A percentile compares a stretch with the other conserved stretches of the same genome.
Evolutionary conservation across 2,329 filamentous ascomycete species (phyloP).

Genomic region (Colletotrichum cereale): DNA sequence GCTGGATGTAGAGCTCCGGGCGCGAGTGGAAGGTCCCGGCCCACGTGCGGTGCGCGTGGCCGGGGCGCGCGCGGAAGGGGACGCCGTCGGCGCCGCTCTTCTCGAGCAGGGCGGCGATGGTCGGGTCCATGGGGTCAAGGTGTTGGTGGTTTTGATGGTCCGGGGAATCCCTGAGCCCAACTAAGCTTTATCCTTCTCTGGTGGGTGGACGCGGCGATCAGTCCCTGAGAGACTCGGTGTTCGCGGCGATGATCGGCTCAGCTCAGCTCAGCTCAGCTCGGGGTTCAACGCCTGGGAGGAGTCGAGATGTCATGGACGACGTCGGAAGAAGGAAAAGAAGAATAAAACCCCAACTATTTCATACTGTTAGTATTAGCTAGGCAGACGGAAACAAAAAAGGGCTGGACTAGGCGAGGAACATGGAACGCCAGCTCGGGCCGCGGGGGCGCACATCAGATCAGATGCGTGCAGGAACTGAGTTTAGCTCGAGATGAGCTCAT

Average conservation of each 20-base stretch:
- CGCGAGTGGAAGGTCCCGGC: conserved; percentile 90
- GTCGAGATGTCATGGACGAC: not conserved
- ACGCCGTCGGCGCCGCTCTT: conserved; percentile 55
- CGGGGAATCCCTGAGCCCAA: too few relatives aligned
- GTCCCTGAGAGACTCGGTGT: not conserved
- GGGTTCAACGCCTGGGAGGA: too few relatives aligned
- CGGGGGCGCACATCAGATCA: too few relatives aligned
- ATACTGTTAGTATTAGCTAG: too few relatives aligned
- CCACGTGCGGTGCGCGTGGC: conserved; percentile 91
- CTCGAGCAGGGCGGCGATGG: conserved; percentile 50
- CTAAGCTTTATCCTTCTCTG: not conserved
- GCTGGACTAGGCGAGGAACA: not conserved
- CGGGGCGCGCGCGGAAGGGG: conserved; percentile 80
- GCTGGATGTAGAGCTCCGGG: conserved; percentile 92
- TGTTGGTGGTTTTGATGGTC: too few relatives aligned
- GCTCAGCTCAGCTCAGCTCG: not conserved
- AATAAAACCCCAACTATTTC: not conserved
- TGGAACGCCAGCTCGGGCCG: not conserved
- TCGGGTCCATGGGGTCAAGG: conserved; percentile 52
- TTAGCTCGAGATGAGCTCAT: conserved; percentile 35
- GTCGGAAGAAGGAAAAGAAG: not conserved
- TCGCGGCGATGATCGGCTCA: not conserved
- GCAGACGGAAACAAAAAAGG: not conserved
- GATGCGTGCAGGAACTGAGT: not conserved
- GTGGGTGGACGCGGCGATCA: not conserved